Percentiles rank a stretch among this genome's conserved stretches.
Conservation (phyloP, 1,139 yeast genomes). For the Taphrina betulina region DNA sequence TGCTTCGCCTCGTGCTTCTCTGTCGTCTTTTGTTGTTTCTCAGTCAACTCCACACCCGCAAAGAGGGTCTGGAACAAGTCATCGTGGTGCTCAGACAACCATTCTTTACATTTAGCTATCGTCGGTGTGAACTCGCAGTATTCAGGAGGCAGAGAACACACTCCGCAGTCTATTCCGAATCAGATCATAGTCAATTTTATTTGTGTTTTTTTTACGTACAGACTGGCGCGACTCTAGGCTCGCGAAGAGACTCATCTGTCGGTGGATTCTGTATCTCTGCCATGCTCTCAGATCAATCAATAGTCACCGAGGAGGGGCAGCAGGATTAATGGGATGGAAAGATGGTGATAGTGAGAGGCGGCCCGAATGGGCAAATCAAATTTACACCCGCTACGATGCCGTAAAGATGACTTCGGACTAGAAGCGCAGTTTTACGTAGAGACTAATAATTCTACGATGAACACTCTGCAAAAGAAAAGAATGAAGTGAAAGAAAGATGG, state of each 20-base stretch:
- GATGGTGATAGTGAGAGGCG: too few species aligned
- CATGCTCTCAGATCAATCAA: too few species aligned
- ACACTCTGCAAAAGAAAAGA: too few species aligned
- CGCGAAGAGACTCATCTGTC: background rate
- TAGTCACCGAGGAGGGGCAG: too few species aligned
- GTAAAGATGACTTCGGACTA: too few species aligned
- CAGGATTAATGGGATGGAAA: too few species aligned
- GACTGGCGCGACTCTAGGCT: constrained; percentile 7
- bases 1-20: constrained; percentile 83
- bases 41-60: constrained; percentile 59
- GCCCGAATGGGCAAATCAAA: too few species aligned
- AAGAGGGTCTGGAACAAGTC: constrained; percentile 62
- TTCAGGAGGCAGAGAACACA: constrained; percentile 37
- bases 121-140: constrained; percentile 90
- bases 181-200: background rate
- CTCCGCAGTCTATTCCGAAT: constrained; percentile 19
- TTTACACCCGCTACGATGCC: too few species aligned
- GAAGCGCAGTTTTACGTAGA: too few species aligned
- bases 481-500: too few species aligned
- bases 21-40: constrained; percentile 79
- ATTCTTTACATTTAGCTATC: constrained; percentile 76
- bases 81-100: constrained; percentile 64
- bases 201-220: background rate
- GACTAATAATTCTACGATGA: too few species aligned
- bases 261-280: constrained; percentile 11